Conservation (phyloP, 75 land plant species). For the Selaginella tamariscina region DNA sequence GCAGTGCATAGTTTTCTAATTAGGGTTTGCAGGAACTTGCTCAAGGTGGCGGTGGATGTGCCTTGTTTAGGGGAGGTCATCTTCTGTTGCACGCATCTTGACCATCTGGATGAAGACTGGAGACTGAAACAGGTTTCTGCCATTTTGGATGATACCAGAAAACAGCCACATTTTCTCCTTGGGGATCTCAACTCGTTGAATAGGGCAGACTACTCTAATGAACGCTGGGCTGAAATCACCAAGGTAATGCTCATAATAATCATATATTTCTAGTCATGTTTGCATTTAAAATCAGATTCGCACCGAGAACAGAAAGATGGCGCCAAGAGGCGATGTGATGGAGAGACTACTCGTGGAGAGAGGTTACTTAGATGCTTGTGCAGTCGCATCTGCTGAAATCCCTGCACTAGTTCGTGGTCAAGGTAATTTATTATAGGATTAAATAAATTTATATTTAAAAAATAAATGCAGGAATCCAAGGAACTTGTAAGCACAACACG, state of each 20-base stretch:
- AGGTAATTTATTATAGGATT: no score
- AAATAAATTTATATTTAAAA: no score
- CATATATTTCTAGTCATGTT: neutral
- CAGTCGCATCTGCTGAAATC: neutral
- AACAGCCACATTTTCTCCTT: slow-evolving; percentile 43
- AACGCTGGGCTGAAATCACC: slow-evolving; percentile 60
- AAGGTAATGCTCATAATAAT: slow-evolving; percentile 31
- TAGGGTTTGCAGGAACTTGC: slow-evolving; percentile 41
- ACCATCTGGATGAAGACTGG: slow-evolving; percentile 68
- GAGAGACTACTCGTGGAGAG: slow-evolving; percentile 32
- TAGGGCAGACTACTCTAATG: slow-evolving; percentile 49
- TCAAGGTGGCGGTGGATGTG: slow-evolving; percentile 56
- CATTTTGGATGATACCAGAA: slow-evolving; percentile 25
- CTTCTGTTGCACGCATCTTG: slow-evolving; percentile 60
- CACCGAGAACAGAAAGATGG: slow-evolving; percentile 59
- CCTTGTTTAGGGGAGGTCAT: slow-evolving; percentile 42
- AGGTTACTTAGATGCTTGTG: slow-evolving; percentile 40
- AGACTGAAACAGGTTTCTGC: slow-evolving; percentile 63
- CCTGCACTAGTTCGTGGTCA: neutral
- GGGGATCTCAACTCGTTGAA: slow-evolving; percentile 71
- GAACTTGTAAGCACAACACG: slow-evolving; percentile 66
- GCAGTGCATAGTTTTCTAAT: neutral
- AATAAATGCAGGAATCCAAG: slow-evolving; percentile 51
- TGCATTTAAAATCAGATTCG: slow-evolving; percentile 56
- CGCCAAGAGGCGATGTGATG: slow-evolving; percentile 57